phyloP scores from a whole-genome alignment of 2,329 filamentous ascomycete genomes.

The Aciculosporium take region DNA sequence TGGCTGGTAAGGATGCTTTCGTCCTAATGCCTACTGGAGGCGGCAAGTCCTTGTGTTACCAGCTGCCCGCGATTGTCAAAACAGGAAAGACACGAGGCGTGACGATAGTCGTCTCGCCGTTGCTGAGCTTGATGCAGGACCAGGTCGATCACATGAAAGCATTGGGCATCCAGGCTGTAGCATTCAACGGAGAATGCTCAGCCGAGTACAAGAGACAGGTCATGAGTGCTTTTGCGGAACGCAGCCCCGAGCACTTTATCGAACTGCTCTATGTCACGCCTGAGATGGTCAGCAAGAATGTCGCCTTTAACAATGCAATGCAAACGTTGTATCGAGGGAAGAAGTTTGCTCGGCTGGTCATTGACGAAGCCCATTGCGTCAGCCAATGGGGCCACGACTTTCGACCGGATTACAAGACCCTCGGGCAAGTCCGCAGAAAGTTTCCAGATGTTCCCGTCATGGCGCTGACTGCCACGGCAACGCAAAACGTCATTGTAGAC shows the following conservation, averaged over 20 bases:
- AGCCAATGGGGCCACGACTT: slow-evolving; percentile 99
- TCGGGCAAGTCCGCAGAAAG: slow-evolving; percentile 58
- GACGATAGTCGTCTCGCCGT: slow-evolving; percentile 85
- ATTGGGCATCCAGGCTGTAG: slow-evolving; percentile 62
- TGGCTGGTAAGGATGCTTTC: slow-evolving; percentile 78
- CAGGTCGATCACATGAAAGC: slow-evolving; percentile 72
- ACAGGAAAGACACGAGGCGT: slow-evolving; percentile 73
- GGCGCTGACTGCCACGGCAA: slow-evolving; percentile 90
- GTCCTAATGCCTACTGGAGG: slow-evolving; percentile 96
- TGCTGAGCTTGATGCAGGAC: slow-evolving; percentile 94
- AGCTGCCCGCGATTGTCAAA: slow-evolving; percentile 73
- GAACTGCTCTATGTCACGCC: slow-evolving; percentile 91
- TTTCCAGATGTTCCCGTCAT: slow-evolving; percentile 79
- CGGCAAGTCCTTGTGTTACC: slow-evolving; percentile 93
- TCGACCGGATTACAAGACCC: slow-evolving; percentile 80
- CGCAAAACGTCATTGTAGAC: slow-evolving; percentile 80
- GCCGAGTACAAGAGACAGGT: slow-evolving; percentile 50
- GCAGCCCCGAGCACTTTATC: slow-evolving; percentile 58
- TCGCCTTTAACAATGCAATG: slow-evolving; percentile 51
- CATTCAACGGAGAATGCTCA: slow-evolving; percentile 67
- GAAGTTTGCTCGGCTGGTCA: slow-evolving; percentile 79
- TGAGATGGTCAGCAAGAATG: slow-evolving; percentile 85
- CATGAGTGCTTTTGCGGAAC: slow-evolving; percentile 46
- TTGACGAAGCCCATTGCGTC: slow-evolving; percentile 98
- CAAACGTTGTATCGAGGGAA: slow-evolving; percentile 51